phyloP scores from a whole-genome alignment of 345 rosid genomes.

The Euclidium syriacum region DNA sequence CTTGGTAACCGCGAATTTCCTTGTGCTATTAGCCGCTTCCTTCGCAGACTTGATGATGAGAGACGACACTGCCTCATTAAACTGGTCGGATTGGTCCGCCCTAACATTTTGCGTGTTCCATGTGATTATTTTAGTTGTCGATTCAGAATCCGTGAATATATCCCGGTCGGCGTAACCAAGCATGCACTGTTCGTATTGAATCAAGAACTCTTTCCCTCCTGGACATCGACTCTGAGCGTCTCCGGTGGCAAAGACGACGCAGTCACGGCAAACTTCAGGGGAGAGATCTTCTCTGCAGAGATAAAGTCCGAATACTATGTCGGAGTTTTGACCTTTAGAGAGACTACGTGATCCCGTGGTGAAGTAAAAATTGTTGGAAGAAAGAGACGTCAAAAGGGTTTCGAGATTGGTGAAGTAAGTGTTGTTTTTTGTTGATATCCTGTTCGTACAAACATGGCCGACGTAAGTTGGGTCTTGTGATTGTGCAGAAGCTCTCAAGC shows the following conservation, averaged over 20 bases:
- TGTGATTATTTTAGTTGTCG: not conserved
- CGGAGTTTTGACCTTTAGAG: conserved; percentile 18
- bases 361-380: not conserved
- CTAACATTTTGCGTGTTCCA: too few relatives aligned
- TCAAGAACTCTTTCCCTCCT: not conserved
- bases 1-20: conserved; percentile 19
- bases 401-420: conserved; percentile 31
- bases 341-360: conserved; percentile 30
- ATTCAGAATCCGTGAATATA: not conserved
- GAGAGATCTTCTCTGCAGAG: conserved; percentile 28
- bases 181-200: conserved; percentile 32
- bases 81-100: too few relatives aligned
- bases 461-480: not conserved
- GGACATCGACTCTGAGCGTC: conserved; percentile 8
- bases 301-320: conserved; percentile 25
- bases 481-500: conserved; percentile 22
- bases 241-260: too few relatives aligned
- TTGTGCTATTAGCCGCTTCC: not conserved
- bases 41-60: not conserved
- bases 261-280: too few relatives aligned
- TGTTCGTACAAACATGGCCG: too few relatives aligned
- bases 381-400: conserved; percentile 27
- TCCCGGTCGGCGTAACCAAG: conserved; percentile 17
- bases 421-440: conserved; percentile 13
- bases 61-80: too few relatives aligned